Evolutionary conservation across 345 rosid genomes (phyloP).

Genomic region (Brassica cretica): DNA sequence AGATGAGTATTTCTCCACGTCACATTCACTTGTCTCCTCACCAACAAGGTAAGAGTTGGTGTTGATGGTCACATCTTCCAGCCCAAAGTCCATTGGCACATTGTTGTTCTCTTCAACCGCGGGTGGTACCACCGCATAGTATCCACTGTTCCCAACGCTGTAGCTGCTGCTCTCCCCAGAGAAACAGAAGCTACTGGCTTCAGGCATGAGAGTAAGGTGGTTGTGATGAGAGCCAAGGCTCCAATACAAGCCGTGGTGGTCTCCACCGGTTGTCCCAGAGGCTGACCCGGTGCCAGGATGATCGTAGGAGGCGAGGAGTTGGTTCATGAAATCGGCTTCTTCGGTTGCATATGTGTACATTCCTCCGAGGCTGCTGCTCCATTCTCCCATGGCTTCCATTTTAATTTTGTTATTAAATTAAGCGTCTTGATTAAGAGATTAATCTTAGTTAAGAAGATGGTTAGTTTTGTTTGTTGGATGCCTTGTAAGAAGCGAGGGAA

Average conservation of each 20-base stretch:
- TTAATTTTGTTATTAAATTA: background rate
- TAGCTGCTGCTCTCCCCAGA: constrained; percentile 49
- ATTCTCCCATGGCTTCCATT: constrained; percentile 69
- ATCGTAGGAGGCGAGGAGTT: constrained; percentile 51
- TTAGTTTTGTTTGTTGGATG: constrained; percentile 31
- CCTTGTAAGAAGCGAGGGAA: constrained; percentile 32
- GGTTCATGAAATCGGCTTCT: constrained; percentile 81
- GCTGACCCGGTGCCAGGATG: constrained; percentile 35
- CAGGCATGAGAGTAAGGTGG: constrained; percentile 31
- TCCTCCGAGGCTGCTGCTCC: constrained; percentile 61
- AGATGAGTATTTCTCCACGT: constrained; percentile 42
- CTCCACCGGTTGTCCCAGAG: constrained; percentile 36
- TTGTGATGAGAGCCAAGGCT: constrained; percentile 29
- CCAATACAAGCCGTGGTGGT: constrained; percentile 44
- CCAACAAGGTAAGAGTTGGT: constrained; percentile 51
- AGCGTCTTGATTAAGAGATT: constrained; percentile 26
- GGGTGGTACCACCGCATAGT: constrained; percentile 28
- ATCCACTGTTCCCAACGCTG: constrained; percentile 35
- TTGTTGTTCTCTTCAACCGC: constrained; percentile 39
- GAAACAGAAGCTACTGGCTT: constrained; percentile 35
- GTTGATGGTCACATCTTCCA: constrained; percentile 48
- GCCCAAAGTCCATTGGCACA: constrained; percentile 45
- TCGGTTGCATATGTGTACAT: constrained; percentile 53
- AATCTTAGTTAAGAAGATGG: constrained; percentile 23
- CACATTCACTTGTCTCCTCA: constrained; percentile 46